phyloP scores from a whole-genome alignment of 108 stramenopile genomes.

The Skeletonema grethae region DNA sequence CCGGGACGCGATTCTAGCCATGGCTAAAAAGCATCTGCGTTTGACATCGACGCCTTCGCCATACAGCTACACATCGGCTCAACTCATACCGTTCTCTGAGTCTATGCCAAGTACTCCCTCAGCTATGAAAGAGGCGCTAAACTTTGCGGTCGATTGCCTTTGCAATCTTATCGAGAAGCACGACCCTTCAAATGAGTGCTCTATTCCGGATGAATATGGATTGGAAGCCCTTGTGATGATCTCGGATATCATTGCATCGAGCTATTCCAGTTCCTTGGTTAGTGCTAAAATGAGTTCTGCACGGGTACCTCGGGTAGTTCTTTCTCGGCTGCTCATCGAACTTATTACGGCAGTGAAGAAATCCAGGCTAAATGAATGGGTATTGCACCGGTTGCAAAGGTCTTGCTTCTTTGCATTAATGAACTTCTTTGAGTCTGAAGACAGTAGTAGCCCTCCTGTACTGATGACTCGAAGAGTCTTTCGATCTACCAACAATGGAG shows the following conservation, averaged over 20 bases:
- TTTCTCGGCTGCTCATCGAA: slow-evolving; percentile 21
- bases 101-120: slow-evolving; percentile 22
- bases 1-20: slow-evolving; percentile 27
- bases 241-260: slow-evolving; percentile 22
- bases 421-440: slow-evolving; percentile 13
- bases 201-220: slow-evolving; percentile 34
- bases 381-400: slow-evolving; percentile 20
- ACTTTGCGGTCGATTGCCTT: slow-evolving; percentile 35
- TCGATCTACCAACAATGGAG: background rate
- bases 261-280: background rate
- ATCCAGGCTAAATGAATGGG: slow-evolving; percentile 24
- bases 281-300: background rate
- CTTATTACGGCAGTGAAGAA: slow-evolving; percentile 4
- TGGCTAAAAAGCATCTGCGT: slow-evolving; percentile 39
- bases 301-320: slow-evolving; percentile 2
- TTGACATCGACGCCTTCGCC: background rate
- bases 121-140: slow-evolving; percentile 22
- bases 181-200: slow-evolving; percentile 17
- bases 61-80: slow-evolving; percentile 2
- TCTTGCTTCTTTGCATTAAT: slow-evolving; percentile 20
- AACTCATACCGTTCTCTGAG: slow-evolving; percentile 15
- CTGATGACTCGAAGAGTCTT: slow-evolving; percentile 1
- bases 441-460: background rate
- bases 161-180: slow-evolving; percentile 27
- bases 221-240: slow-evolving; percentile 21